Base-by-base conservation (phyloP, 345 rosid genomes). In the Linum lewisii region DNA sequence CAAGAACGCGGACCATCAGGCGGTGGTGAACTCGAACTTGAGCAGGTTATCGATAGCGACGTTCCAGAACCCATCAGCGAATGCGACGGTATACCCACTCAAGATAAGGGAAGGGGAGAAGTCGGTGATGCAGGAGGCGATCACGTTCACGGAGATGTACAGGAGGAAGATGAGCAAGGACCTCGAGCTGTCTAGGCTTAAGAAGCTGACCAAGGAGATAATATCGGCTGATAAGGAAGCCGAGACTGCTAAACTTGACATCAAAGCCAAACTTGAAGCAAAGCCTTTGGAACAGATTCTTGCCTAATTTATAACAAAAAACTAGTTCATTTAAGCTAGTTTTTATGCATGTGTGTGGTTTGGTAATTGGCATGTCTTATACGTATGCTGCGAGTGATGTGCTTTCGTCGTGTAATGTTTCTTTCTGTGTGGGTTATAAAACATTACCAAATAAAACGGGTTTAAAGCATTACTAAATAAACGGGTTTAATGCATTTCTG, bases 1-100 rank as follows among this genome's bases (percentile, higher is more conserved):
- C 70, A 71, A 24, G 60, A 71, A 71, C 52, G 70, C 75, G 13
- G 75, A 71, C 56, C 75, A 71, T 52, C 75, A 71, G 32, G 75
- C 75, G 20, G 75, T 71, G 58, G 75, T 71, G 66, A 71, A 71
- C 66, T 71, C 70, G 51, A 23, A 71, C 21, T 25, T 10, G 50
- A 62, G 75, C 70, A 57, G 75, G 51, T 7, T 71, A 22, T 71
- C 75, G 18, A 71, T 71, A 50, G 75, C 75, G 18, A 71, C 75
- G 16, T 71, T 71, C 36, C 75, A 71, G 55, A 71, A 71, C 42
- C 75, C 75, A 38, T 70, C 75, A 51, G 70, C 70, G 36, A 66
- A 71, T 9, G 75, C 75, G 13, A 62, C 37, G 5, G 75, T 71
- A 16, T 71, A 71, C 34, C 75, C 75, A 19, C 66, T 71, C 15